Base-by-base conservation (phyloP, 129 eudicot species). In the Artemisia argyi region DNA sequence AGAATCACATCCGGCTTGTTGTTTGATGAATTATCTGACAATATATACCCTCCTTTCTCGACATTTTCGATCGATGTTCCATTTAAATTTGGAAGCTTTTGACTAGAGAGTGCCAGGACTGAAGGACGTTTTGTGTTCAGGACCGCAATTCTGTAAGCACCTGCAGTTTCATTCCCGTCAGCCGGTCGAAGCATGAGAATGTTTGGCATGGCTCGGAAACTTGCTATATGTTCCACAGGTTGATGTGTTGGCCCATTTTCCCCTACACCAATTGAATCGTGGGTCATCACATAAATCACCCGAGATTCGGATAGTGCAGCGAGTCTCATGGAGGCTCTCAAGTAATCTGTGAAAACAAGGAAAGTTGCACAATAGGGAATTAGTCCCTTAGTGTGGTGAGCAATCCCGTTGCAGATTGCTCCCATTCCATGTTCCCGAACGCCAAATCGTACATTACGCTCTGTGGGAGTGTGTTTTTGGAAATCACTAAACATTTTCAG, bases 121-220 rank as follows among this genome's bases (percentile, higher is more conserved):
- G 89, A 87, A 42, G 92, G 92, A 1, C 85, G 86, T 67, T 76
- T 81, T 17, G 79, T 74, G 74, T 77, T 79, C 2, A 73, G 73
- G 54, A 76, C 65, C 0, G 89, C 89, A 15, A 87, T 79, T 11
- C 69, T 76, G 35, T 87, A 87, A 20, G 86, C 83, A 47, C 92
- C 89, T 1, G 92, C 89, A 0, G 92, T 87, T 73, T 87, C 89
- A 22, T 81, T 87, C 13, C 87, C 89, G 28, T 87, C 92, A 22
- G 92, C 92, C 3, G 92, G 92, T 0, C 92, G 79, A 58, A 87
- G 81, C 92, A 87, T 84, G 35, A 87, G 57, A 16, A 87, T 81
- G 57, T 87, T 87, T 9, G 92, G 92, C 89, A 87, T 87, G 72
- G 92, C 92, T n/a, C 92, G 84, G 73, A 87, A 87, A 69, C 86